A percentile compares a stretch with the other conserved stretches of the same genome.
phyloP scores from a whole-genome alignment of 2,329 filamentous ascomycete species.

The Cordyceps cicadae region DNA sequence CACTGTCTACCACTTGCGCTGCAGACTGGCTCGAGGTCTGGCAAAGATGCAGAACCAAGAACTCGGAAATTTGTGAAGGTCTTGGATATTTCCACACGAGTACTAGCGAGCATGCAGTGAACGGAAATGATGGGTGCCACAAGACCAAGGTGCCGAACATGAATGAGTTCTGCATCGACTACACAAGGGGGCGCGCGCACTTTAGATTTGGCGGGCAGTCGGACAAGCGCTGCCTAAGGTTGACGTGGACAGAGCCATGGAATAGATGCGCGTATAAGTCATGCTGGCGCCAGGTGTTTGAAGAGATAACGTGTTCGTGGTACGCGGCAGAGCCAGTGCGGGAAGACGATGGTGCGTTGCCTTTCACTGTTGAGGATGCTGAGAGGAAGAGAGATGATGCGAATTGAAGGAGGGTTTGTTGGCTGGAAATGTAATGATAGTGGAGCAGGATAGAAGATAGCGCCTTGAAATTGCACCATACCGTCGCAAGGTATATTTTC shows the following conservation, averaged over 20 bases:
- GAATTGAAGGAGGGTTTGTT: background rate
- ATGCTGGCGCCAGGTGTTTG: background rate
- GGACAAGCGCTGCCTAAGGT: conserved; percentile 12
- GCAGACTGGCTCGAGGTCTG: background rate
- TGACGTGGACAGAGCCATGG: background rate
- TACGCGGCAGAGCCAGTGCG: background rate
- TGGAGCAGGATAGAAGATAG: background rate
- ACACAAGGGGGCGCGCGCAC: background rate
- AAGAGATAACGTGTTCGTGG: conserved; percentile 5
- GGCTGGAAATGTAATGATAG: background rate
- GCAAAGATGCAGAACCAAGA: background rate
- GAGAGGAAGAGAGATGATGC: background rate
- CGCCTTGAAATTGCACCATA: background rate
- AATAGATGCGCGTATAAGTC: background rate
- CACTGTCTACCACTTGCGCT: background rate
- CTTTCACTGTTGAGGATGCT: background rate
- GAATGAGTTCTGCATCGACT: conserved; percentile 13
- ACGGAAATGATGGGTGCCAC: conserved; percentile 11
- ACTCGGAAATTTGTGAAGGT: background rate
- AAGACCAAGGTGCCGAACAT: conserved; percentile 11
- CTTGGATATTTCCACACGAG: conserved; percentile 21
- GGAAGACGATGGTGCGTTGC: conserved; percentile 8
- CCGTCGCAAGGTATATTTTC: background rate
- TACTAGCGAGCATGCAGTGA: conserved; percentile 7
- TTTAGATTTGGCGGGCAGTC: conserved; percentile 9